phyloP scores from a whole-genome alignment of 2,329 filamentous ascomycete genomes.

The Cladosporium oxysporum region DNA sequence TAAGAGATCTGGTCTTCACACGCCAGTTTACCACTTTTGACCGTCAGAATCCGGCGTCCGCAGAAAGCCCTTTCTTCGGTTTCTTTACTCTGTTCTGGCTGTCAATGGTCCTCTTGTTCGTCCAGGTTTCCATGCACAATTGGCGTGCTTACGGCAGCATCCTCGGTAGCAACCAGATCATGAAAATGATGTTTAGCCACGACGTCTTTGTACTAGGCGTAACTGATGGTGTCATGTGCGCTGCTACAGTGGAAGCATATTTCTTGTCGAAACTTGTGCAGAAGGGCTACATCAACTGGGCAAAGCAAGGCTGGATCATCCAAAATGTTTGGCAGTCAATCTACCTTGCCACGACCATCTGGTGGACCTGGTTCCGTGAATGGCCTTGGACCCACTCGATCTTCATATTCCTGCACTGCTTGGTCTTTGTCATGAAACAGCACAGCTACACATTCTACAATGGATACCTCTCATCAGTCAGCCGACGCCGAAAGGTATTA shows the following conservation, averaged over 20 bases:
- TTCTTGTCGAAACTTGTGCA: conserved; percentile 63
- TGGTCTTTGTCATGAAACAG: conserved; percentile 82
- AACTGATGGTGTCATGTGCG: conserved; percentile 71
- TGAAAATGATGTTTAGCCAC: conserved; percentile 65
- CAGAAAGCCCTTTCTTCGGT: conserved; percentile 72
- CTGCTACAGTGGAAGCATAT: conserved; percentile 64
- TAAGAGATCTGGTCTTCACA: conserved; percentile 68
- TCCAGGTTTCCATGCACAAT: conserved; percentile 68
- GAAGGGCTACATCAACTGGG: conserved; percentile 66
- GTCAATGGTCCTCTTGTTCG: conserved; percentile 64
- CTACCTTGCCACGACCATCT: conserved; percentile 64
- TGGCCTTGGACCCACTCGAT: conserved; percentile 85
- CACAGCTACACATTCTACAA: conserved; percentile 81
- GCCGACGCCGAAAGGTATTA: conserved; percentile 51
- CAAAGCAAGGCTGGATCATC: conserved; percentile 68
- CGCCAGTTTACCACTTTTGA: conserved; percentile 74
- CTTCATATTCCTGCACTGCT: conserved; percentile 71
- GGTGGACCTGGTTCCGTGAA: conserved; percentile 67
- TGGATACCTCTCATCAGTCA: conserved; percentile 63
- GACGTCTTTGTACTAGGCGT: conserved; percentile 55
- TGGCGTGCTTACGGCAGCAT: conserved; percentile 68
- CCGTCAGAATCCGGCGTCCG: conserved; percentile 64
- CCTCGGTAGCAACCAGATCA: conserved; percentile 70
- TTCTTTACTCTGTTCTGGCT: conserved; percentile 83
- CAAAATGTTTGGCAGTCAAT: conserved; percentile 72